Conservation (phyloP, 2,329 filamentous ascomycete species). For the Sodiomyces alkalinus region DNA sequence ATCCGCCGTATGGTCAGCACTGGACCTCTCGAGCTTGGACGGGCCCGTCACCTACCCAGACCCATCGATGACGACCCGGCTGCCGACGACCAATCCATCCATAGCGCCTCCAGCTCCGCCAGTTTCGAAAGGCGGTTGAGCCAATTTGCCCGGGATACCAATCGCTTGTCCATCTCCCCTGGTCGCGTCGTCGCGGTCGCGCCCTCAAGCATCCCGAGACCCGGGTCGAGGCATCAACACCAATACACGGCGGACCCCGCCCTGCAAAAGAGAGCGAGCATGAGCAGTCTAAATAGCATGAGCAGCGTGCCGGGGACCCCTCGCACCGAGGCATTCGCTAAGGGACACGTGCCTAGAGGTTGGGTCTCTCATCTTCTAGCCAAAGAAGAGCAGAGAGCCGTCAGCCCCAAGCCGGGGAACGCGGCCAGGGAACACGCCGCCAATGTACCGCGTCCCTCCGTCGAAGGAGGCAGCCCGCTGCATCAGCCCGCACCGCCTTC, state of each 20-base stretch:
- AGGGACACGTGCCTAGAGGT: constrained; percentile 8
- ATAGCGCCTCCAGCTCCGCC: constrained; percentile 6
- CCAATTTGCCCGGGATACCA: constrained; percentile 6
- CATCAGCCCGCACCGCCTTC: constrained; percentile 7
- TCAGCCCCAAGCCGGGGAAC: constrained; percentile 2
- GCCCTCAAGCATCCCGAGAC: no score
- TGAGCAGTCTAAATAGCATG: constrained; percentile 15
- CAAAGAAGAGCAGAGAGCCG: constrained; percentile 5
- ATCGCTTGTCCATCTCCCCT: constrained; percentile 6
- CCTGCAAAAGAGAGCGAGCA: constrained; percentile 19
- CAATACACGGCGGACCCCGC: constrained; percentile 18
- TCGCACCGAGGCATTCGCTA: constrained; percentile 6
- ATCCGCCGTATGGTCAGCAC: constrained; percentile 13
- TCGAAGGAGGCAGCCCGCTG: constrained; percentile 11
- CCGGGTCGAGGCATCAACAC: no score
- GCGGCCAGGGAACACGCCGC: constrained; percentile 3
- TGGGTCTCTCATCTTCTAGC: constrained; percentile 10
- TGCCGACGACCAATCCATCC: constrained; percentile 10
- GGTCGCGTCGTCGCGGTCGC: constrained; percentile 13
- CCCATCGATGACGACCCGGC: constrained; percentile 8
- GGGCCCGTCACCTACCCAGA: constrained; percentile 8
- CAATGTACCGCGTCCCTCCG: constrained; percentile 18
- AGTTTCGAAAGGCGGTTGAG: constrained; percentile 4
- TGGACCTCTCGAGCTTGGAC: constrained; percentile 16
- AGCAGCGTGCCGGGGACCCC: constrained; percentile 8